These are phyloP conservation scores for Chaetomium sp. DNA, from an alignment of 2,329 filamentous ascomycete species.

Conservation along the genomic window DNA sequence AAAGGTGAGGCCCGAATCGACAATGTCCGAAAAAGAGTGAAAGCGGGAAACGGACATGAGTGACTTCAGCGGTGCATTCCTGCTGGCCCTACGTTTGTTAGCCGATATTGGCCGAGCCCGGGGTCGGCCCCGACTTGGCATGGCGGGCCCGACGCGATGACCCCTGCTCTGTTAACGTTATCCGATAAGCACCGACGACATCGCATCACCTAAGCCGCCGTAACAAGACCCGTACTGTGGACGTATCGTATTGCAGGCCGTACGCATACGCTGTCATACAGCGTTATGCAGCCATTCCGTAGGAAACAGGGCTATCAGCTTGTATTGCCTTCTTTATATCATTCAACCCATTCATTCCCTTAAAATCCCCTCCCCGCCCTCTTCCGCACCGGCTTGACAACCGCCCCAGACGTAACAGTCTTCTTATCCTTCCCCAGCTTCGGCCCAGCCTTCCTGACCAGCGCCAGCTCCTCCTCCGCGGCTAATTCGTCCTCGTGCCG, in stretches of 20 bases:
- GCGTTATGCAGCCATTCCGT: no score
- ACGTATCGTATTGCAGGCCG: no score
- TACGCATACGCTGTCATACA: no score
- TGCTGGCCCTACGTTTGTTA: neutral
- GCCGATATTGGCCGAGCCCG: slow-evolving; percentile 18
- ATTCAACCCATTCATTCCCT: no score
- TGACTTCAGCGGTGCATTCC: slow-evolving; percentile 9
- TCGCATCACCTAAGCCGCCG: no score
- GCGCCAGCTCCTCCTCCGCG: slow-evolving; percentile 26
- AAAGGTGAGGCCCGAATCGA: no score
- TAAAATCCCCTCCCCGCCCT: slow-evolving; percentile 49
- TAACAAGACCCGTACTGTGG: no score
- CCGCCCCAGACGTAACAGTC: slow-evolving; percentile 54
- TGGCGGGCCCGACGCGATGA: neutral
- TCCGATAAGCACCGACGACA: neutral
- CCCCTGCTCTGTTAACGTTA: neutral
- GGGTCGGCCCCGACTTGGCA: slow-evolving; percentile 15
- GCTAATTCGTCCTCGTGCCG: slow-evolving; percentile 52
- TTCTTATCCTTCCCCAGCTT: slow-evolving; percentile 40
- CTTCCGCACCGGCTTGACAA: slow-evolving; percentile 55
- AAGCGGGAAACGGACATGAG: neutral
- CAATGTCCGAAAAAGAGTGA: neutral
- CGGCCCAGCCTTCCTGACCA: slow-evolving; percentile 34
- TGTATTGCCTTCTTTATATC: neutral
- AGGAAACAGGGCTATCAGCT: neutral